These are phyloP conservation scores for Aleurites moluccanus DNA, from an alignment of 441 rosid genomes.

Conservation along the genomic window DNA sequence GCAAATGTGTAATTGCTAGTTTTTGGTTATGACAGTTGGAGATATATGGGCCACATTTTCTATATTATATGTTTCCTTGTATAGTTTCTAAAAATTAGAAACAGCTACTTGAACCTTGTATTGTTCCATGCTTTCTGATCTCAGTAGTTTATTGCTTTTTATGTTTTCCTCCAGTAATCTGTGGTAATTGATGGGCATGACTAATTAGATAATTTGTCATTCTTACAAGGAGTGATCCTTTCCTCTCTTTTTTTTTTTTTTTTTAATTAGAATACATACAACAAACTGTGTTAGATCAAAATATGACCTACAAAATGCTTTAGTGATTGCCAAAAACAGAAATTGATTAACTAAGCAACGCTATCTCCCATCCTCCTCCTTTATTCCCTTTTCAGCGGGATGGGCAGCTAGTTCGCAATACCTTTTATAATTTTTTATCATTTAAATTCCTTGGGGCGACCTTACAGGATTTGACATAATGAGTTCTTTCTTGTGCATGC, in stretches of 20 bases:
- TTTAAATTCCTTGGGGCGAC: too few species aligned
- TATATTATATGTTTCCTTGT: too few species aligned
- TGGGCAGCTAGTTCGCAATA: too few species aligned
- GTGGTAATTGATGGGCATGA: not conserved
- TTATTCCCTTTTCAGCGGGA: not conserved
- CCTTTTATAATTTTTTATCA: too few species aligned
- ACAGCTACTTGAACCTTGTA: too few species aligned
- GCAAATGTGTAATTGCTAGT: not conserved
- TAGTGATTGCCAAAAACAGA: not conserved
- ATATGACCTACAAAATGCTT: not conserved
- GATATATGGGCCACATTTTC: too few species aligned
- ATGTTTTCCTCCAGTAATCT: not conserved
- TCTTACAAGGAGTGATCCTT: not conserved
- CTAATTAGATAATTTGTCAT: not conserved
- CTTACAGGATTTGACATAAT: too few species aligned
- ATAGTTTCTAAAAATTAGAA: too few species aligned
- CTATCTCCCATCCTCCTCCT: not conserved
- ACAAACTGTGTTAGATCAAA: not conserved
- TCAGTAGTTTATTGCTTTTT: not conserved
- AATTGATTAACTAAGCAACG: not conserved
- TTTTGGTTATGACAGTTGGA: not conserved
- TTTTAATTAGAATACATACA: not conserved
- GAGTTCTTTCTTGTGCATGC: conserved; percentile 17
- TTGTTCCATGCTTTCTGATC: too few species aligned
- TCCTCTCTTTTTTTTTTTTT: too few species aligned